Percentiles rank a stretch among this genome's conserved stretches.
phyloP scores from a whole-genome alignment of 2,329 filamentous ascomycete species.

The Ciborinia camelliae region DNA sequence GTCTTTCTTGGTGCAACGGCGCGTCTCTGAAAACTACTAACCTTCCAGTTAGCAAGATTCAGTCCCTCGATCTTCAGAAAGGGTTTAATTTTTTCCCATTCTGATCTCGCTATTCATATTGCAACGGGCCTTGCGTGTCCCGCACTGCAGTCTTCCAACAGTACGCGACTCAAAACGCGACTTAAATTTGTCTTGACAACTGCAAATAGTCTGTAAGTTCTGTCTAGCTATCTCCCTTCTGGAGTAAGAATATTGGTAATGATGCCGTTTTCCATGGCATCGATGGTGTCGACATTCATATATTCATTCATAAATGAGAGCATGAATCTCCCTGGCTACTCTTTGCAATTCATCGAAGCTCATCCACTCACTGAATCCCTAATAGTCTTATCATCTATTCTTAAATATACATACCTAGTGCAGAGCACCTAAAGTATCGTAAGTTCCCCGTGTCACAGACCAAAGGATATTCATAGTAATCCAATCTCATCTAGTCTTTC shows the following conservation, averaged over 20 bases:
- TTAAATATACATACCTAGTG: neutral
- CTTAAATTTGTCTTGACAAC: slow-evolving; percentile 26
- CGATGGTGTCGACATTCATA: neutral
- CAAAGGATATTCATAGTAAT: neutral
- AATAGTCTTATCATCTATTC: neutral
- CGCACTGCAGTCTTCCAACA: slow-evolving; percentile 3
- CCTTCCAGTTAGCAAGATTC: neutral
- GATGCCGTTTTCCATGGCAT: slow-evolving; percentile 18
- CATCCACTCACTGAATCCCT: slow-evolving; percentile 14
- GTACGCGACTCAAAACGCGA: slow-evolving; percentile 28
- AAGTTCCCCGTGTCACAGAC: neutral
- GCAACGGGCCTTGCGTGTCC: slow-evolving; percentile 21
- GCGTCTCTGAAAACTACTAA: slow-evolving; percentile 9
- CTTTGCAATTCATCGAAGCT: slow-evolving; percentile 17
- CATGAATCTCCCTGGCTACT: slow-evolving; percentile 22
- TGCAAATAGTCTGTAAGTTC: slow-evolving; percentile 27
- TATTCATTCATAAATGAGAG: slow-evolving; percentile 28
- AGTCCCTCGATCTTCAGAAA: neutral
- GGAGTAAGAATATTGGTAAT: slow-evolving; percentile 19
- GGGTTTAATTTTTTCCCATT: neutral
- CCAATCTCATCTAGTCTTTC: neutral
- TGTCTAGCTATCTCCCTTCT: slow-evolving; percentile 25
- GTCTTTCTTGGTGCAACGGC: slow-evolving; percentile 3
- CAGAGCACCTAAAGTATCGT: neutral
- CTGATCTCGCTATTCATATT: slow-evolving; percentile 24